phyloP scores from a whole-genome alignment of 2,329 filamentous ascomycete genomes.

The Aspergillus brasiliensis region DNA sequence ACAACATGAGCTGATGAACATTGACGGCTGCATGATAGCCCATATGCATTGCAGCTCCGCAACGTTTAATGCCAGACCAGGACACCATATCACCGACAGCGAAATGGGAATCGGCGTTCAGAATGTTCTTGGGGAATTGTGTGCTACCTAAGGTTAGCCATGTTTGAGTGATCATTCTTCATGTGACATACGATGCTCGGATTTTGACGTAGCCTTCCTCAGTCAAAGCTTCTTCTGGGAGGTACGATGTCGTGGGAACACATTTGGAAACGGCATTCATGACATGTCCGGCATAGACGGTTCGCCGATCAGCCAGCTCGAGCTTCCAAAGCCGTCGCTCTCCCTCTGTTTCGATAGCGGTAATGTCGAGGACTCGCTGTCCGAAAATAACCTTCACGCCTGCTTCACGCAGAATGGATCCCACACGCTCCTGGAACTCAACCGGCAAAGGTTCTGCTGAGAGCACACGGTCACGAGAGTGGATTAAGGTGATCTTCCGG shows the following conservation, averaged over 20 bases:
- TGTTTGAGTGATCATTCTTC: not conserved
- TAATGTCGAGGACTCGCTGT: slow-evolving; percentile 30
- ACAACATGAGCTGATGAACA: slow-evolving; percentile 64
- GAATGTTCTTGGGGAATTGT: slow-evolving; percentile 55
- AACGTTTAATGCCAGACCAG: slow-evolving; percentile 80
- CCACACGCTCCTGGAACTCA: slow-evolving; percentile 63
- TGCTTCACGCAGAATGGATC: slow-evolving; percentile 60
- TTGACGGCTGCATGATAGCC: slow-evolving; percentile 69
- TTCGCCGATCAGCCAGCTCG: slow-evolving; percentile 62
- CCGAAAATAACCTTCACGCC: slow-evolving; percentile 54
- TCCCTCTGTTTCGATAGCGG: slow-evolving; percentile 17
- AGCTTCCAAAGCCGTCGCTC: slow-evolving; percentile 42
- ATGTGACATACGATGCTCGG: slow-evolving; percentile 44
- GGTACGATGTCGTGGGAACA: slow-evolving; percentile 63
- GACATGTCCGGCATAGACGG: slow-evolving; percentile 64
- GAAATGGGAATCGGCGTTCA: slow-evolving; percentile 65
- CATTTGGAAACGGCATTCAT: slow-evolving; percentile 69
- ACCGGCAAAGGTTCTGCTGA: slow-evolving; percentile 73
- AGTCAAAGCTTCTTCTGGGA: slow-evolving; percentile 62
- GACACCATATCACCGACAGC: slow-evolving; percentile 68
- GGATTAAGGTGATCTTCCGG: slow-evolving; percentile 70
- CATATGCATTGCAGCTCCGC: slow-evolving; percentile 73
- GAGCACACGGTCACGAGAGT: slow-evolving; percentile 70
- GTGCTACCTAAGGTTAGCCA: slow-evolving; percentile 44
- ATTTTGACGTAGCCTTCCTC: slow-evolving; percentile 68